These are phyloP conservation scores for Phytophthora agathidicida DNA, from an alignment of 352 stramenopile species.

Conservation along the genomic window DNA sequence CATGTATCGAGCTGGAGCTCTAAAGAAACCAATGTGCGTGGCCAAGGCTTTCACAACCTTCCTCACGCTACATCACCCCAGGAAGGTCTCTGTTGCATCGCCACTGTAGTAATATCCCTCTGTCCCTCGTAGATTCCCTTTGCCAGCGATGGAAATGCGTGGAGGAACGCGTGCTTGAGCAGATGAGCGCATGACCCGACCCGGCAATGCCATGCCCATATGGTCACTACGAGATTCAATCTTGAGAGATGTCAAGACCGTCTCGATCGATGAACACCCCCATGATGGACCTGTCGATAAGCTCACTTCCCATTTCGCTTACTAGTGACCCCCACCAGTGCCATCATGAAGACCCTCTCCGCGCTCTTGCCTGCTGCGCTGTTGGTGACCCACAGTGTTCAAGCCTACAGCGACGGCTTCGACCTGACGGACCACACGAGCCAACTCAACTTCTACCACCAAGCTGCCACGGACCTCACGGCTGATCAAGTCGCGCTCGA, in stretches of 20 bases:
- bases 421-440: conserved; percentile 67
- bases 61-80: too few species aligned
- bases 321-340: conserved; percentile 4
- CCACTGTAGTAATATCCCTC: conserved; percentile 12
- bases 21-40: too few species aligned
- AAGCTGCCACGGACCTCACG: conserved; percentile 44
- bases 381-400: conserved; percentile 7
- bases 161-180: too few species aligned
- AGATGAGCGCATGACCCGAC: too few species aligned
- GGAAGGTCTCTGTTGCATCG: too few species aligned
- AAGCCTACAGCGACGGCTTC: conserved; percentile 47
- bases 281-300: too few species aligned
- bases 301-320: conserved; percentile 36
- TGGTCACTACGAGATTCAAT: too few species aligned
- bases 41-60: too few species aligned
- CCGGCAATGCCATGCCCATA: too few species aligned
- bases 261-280: too few species aligned
- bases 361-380: conserved; percentile 16
- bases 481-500: conserved; percentile 45
- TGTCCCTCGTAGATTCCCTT: conserved; percentile 13
- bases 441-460: conserved; percentile 66
- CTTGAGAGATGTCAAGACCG: conserved; percentile 8
- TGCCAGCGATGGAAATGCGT: not conserved
- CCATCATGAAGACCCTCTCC: conserved; percentile 40
- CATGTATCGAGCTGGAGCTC: too few species aligned